Base-by-base conservation (phyloP, 768 basidiomycete species). In the Boletus vermiculosoides region DNA sequence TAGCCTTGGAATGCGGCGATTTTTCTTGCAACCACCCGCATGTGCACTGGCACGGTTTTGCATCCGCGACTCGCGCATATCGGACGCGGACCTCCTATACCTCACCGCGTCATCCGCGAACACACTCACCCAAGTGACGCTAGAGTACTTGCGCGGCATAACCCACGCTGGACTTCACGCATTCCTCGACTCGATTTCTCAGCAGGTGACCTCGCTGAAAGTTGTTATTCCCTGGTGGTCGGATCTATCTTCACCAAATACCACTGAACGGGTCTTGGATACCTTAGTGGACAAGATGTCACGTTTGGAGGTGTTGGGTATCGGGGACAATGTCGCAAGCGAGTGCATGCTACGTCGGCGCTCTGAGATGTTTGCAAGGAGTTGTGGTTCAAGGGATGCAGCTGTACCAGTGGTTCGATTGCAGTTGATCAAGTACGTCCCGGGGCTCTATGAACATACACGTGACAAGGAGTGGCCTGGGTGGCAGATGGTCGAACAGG, bases 11-110 rank as follows among this genome's bases (percentile, higher is more conserved):
- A 36, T 36, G 34, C 34, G 34, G 34, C 34, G 34, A 11, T 15
- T 36, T 15, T 36, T 36, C 15, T 15, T 36, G 34, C 34, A 15
- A 16, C 34, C 34, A 36, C 34, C 34, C 6, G 34, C 33, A 2
- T 61, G 59, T 18, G 33, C 57, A 2, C 36, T 61, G 39, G 30
- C 40, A 11, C 39, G 45, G 0, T 33, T 61, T 10, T 39, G 36
- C 15, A 15, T 61, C 20, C 20, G 22, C 9, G 0, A 18, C 5
- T 10, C 46, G 16, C 0, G 13, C 30, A 12, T 61, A 16, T 41
- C 49, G 6, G 49, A 51, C 49, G 31, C 18, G 40, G 52, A 58
- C 12, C 57, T 54, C 22, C 22, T 39, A 18, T 45, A 42, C 10
- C 39, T 59, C 28, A 42, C 50, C 5, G 50, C 57, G 1, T 47